Evolutionary conservation across 495 filamentous ascomycete species (phyloP), one percentile per base, ranked within the genome.

Genomic region (Delitschia confertaspora): DNA sequence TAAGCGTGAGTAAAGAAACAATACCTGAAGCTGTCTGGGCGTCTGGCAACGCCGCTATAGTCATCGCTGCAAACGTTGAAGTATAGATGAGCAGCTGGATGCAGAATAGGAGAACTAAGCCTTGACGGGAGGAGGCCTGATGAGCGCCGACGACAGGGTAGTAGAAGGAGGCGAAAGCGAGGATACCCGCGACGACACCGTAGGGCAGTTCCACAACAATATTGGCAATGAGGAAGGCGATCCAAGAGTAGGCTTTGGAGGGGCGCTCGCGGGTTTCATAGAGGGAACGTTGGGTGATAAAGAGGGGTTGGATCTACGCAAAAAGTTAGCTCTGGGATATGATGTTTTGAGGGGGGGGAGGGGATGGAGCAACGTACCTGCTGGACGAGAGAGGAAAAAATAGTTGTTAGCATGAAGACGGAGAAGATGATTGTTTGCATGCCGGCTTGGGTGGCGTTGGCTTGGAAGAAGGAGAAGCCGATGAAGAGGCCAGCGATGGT

Each of bases 241-340:
- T 55, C 74, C 74, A 78, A n/a, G 60, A 67, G 57, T 76, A 78
- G 54, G 69, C 73, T 42, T 69, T 69, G 7, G 65, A 66, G 10
- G 71, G 72, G 40, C 70, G 64, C 49, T 76, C 72, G 2, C 70
- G 66, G 5, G 65, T 63, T 42, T 75, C 70, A 56, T 74, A 76
- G 14, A 76, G 63, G 11, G 65, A 58, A 3, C 73, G 69, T 14
- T 70, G 67, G 9, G 75, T 74, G 41, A 83, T 76, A 58, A 93
- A 88, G 53, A 84, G 74, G 0, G 87, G 88, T 82, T 89, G 89
- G 47, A 83, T 87, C 58, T 93, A 84, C n/a, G 51, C 13, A 25
- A 27, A 14, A n/a, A 3, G 22, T 43, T 43, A 41, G 38, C 11
- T 14, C 1, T 23, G 17, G 25, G 2, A 25, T 3, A 25, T n/a